A percentile compares a stretch with the other conserved stretches of the same genome.
Conservation (phyloP, 2,329 filamentous ascomycete species). For the Elsinoe batatas region DNA sequence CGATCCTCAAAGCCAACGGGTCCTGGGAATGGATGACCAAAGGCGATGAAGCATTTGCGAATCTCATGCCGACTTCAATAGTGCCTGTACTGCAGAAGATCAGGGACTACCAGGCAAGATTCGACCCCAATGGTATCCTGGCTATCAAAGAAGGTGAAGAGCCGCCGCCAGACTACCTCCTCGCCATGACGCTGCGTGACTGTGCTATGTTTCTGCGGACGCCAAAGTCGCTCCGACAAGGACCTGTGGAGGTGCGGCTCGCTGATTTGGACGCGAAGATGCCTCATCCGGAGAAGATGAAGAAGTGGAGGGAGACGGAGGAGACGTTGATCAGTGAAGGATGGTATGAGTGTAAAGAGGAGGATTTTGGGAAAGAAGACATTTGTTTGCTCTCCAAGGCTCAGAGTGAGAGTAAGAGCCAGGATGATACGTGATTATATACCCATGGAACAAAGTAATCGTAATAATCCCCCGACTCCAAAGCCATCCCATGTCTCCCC, state of each 20-base stretch:
- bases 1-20: slow-evolving; percentile 18
- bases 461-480: background rate
- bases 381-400: slow-evolving; percentile 21
- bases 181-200: slow-evolving; percentile 40
- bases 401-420: no score
- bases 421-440: background rate
- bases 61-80: background rate
- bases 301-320: slow-evolving; percentile 35
- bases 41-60: background rate
- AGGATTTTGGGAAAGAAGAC: slow-evolving; percentile 16
- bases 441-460: background rate
- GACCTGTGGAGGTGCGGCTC: slow-evolving; percentile 31
- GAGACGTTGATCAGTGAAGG: slow-evolving; percentile 28
- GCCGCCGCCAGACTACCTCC: slow-evolving; percentile 24
- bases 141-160: slow-evolving; percentile 15
- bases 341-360: slow-evolving; percentile 31
- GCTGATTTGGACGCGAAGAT: slow-evolving; percentile 40
- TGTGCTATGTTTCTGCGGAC: slow-evolving; percentile 36
- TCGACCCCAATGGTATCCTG: slow-evolving; percentile 31
- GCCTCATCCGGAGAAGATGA: slow-evolving; percentile 28
- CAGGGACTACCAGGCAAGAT: slow-evolving; percentile 26
- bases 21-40: slow-evolving; percentile 14
- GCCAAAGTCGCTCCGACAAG: slow-evolving; percentile 16
- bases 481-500: no score
- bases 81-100: slow-evolving; percentile 28